Evolutionary conservation across 192 early-diverging fungal species (phyloP), one percentile per base, ranked within the genome.

Genomic region (Coemansia umbellata): DNA sequence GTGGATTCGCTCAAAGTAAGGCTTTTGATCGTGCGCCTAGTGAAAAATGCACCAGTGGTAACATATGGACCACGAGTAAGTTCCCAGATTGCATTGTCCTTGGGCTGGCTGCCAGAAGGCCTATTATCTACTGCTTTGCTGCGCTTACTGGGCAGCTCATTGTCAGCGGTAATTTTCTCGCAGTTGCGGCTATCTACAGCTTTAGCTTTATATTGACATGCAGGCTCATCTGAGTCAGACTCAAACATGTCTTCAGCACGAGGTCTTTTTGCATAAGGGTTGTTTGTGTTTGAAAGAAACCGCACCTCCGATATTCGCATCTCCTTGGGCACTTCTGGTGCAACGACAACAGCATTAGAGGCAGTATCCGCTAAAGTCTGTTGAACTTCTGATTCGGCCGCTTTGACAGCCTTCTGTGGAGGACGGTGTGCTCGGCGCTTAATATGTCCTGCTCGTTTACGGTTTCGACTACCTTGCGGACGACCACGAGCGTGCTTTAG

Each of bases 41-140:
- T 78, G 1, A 62, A 47, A 31, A 72, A 78, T 4, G 75, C 75
- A 1, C 75, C 75, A 3, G 75, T 78, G 1, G 75, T 78, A 6
- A 78, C 75, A 35, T 72, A 78, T 3, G 33, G 30, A 8, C 64
- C 64, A 11, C 69, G 62, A 1, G 44, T 60, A 5, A 70, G 42
- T 17, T 73, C 52, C 69, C 65, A 67, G n/a, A 67, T 51, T n/a
- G 55, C 56, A 35, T 47, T 58, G 13, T 40, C 48, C 8, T 24
- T 39, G 2, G 42, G 28, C 6, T 26, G 21, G 3, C 28, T 26
- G 24, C 28, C 23, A 13, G 23, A 10, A 19, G 42, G 4, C n/a
- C n/a, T n/a, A 14, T 22, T 14, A 6, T 44, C 42, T 10, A 14
- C 42, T 4, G 42, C 24, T 7, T 13, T 26, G 13, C 3, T 14